Evolutionary conservation across 1,284 basidiomycete genomes (phyloP).

Genomic region (Kalmanozyma brasiliensis): DNA sequence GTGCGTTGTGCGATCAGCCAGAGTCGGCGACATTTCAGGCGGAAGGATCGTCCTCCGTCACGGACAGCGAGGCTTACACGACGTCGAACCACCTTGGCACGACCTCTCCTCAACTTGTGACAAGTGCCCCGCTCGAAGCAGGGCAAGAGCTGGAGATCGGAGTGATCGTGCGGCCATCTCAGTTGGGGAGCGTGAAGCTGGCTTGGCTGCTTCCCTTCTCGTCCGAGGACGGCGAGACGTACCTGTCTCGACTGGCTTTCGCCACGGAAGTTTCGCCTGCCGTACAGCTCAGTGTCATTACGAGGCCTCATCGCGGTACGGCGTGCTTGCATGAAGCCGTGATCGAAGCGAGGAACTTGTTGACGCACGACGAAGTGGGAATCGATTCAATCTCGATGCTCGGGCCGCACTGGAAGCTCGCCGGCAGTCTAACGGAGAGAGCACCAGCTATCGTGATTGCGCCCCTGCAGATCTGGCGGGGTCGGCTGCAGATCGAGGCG

Average conservation of each 20-base stretch:
- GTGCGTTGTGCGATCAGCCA: constrained; percentile 28
- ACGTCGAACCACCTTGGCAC: constrained; percentile 64
- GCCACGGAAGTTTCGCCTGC: constrained; percentile 17
- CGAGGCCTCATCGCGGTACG: background rate
- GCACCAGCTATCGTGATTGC: constrained; percentile 3
- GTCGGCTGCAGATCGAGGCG: constrained; percentile 10
- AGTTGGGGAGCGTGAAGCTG: constrained; percentile 8
- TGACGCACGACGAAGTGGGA: constrained; percentile 4
- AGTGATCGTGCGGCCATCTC: constrained; percentile 11
- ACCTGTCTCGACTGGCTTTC: constrained; percentile 31
- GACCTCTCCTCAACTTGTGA: constrained; percentile 1
- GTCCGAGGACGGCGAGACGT: constrained; percentile 24
- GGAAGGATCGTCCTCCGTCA: background rate
- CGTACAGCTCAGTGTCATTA: constrained; percentile 32
- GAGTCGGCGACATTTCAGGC: constrained; percentile 17
- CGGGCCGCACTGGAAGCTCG: constrained; percentile 23
- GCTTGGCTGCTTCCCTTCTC: constrained; percentile 40
- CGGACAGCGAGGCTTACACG: constrained; percentile 22
- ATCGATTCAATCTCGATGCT: constrained; percentile 27
- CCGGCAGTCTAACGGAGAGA: background rate
- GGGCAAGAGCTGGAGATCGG: constrained; percentile 31
- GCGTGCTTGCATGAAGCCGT: constrained; percentile 15
- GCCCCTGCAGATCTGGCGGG: constrained; percentile 28
- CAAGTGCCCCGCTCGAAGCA: constrained; percentile 12
- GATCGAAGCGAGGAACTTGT: constrained; percentile 29